Evolutionary conservation across 345 rosid genomes (phyloP).

Genomic region (Heritiera littoralis): DNA sequence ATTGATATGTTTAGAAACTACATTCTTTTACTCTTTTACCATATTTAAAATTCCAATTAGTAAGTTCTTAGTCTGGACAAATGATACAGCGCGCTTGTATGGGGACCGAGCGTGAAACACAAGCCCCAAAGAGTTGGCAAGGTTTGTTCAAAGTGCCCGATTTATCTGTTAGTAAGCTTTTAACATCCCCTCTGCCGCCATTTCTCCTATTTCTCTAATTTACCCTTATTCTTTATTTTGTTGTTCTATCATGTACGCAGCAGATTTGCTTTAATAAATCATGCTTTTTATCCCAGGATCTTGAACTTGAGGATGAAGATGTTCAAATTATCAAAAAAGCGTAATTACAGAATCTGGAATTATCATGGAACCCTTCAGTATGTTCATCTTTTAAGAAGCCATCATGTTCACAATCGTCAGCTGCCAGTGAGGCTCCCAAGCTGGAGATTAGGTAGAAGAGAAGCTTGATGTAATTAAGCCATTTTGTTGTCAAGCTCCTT

Average conservation of each 20-base stretch:
- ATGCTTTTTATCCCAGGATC: conserved; percentile 58
- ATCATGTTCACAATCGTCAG: conserved; percentile 3
- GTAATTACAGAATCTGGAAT: conserved; percentile 26
- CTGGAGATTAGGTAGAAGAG: conserved; percentile 14
- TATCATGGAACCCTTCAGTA: not conserved
- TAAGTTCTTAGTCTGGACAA: conserved; percentile 11
- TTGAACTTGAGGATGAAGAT: conserved; percentile 96
- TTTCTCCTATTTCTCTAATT: not conserved
- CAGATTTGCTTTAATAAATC: not conserved
- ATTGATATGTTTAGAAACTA: not conserved
- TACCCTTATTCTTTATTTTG: not conserved
- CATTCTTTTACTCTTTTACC: not conserved
- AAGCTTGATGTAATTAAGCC: conserved; percentile 28
- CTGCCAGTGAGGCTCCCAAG: not conserved
- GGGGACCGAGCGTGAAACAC: conserved; percentile 98
- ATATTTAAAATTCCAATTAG: not conserved
- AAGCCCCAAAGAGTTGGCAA: conserved; percentile 99
- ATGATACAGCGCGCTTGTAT: conserved; percentile 75
- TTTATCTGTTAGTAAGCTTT: conserved; percentile 12
- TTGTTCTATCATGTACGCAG: not conserved
- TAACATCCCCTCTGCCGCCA: not conserved
- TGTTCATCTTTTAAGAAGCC: not conserved
- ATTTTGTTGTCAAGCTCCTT: conserved; percentile 10
- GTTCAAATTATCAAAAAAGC: conserved; percentile 95
- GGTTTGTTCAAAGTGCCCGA: conserved; percentile 41